phyloP scores from a whole-genome alignment of 371 early-diverging fungal species.

The Rhizopus microsporus region DNA sequence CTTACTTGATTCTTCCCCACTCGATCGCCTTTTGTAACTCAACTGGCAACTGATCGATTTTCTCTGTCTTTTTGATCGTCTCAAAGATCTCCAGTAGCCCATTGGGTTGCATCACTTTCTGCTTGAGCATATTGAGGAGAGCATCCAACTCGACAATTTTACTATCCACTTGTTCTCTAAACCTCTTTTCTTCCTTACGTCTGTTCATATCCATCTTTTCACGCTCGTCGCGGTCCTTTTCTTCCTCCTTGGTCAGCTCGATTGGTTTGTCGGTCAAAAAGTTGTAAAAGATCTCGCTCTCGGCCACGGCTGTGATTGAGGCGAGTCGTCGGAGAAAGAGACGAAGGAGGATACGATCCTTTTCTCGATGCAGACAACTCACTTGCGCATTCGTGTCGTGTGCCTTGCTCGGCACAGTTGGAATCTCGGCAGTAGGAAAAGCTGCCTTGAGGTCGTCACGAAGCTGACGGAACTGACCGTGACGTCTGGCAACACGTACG shows the following conservation, averaged over 20 bases:
- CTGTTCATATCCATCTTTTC: constrained; percentile 43
- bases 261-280: constrained; percentile 57
- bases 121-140: constrained; percentile 53
- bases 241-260: constrained; percentile 41
- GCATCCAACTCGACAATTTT: constrained; percentile 55
- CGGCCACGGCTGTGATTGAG: constrained; percentile 39
- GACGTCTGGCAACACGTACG: constrained; percentile 37
- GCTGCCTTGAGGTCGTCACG: constrained; percentile 31
- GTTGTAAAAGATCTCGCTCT: constrained; percentile 31
- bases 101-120: constrained; percentile 55
- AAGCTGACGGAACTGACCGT: constrained; percentile 45
- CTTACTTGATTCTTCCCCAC: constrained; percentile 63
- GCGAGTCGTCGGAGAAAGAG: constrained; percentile 49
- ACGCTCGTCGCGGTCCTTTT: constrained; percentile 44
- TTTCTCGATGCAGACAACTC: constrained; percentile 44
- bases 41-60: constrained; percentile 47
- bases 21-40: constrained; percentile 58
- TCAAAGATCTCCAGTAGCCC: constrained; percentile 44
- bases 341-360: constrained; percentile 57
- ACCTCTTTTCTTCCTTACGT: constrained; percentile 47
- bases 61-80: constrained; percentile 45
- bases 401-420: constrained; percentile 34
- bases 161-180: constrained; percentile 51
- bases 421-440: constrained; percentile 36
- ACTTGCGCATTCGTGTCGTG: constrained; percentile 18